Evolutionary conservation across 169 alveolate genomes (phyloP), one percentile per base, ranked within the genome.

Genomic region (Cryptosporidium viatorum): DNA sequence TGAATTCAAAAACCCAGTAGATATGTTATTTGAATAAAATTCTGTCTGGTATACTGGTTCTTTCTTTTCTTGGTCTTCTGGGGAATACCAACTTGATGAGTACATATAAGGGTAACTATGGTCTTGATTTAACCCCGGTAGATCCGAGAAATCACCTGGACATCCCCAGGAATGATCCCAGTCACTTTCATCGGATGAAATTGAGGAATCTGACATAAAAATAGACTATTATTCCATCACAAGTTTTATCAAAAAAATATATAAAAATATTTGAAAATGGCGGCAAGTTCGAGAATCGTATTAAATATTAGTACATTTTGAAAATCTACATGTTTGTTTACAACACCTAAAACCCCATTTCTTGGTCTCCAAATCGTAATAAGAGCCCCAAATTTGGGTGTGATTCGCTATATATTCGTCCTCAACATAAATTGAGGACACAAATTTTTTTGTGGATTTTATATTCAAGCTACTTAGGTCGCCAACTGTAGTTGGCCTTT

Each of bases 311-410:
- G 33, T 71, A 51, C 86, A 75, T 21, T 55, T 59, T 14, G 73
- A 75, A 31, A 75, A 45, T 75, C 73, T 75, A 75, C 62, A 37
- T 55, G 86, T 75, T 59, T 75, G 86, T 39, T 60, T 75, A 33
- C 98, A 96, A 85, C 98, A 96, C 86, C 93, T 86, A 85, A 94
- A 96, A 5, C 98, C 98, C 98, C 98, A 96, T 52, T 91, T 93
- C 16, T 86, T 89, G 48, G 70, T 84, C 1, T 84, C 96, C 48
- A 68, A 35, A 85, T 95, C 96, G 73, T 94, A 96, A 84, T 91
- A 95, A 18, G 97, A 93, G 37, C 98, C 98, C 96, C 96, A 96
- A 50, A 96, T 92, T 23, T 93, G 85, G 10, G 96, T 91, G 87
- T 96, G 98, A 37, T 95, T 96, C 62, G 93, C 92, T 23, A 70